A percentile compares a stretch with the other conserved stretches of the same genome.
phyloP scores from a whole-genome alignment of 2,329 filamentous ascomycete genomes.

The Cryphonectria parasitica region DNA sequence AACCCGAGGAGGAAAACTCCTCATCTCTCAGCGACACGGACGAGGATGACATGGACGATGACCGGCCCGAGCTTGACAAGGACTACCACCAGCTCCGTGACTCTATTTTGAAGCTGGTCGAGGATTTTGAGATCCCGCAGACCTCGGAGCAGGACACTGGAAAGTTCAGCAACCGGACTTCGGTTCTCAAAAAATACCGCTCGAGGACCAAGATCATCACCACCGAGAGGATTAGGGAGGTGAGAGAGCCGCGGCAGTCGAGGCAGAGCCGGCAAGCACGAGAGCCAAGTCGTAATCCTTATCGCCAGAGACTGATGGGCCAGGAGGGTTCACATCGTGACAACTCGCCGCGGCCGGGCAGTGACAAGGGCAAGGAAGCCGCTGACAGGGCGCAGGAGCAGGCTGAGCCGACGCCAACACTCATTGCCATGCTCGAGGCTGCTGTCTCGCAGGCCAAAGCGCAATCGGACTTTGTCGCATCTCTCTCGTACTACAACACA shows the following conservation, averaged over 20 bases:
- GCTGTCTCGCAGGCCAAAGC: conserved; percentile 78
- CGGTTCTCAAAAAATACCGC: conserved; percentile 61
- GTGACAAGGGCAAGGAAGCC: conserved; percentile 38
- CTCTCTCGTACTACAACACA: conserved; percentile 85
- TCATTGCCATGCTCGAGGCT: conserved; percentile 75
- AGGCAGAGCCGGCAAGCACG: conserved; percentile 13
- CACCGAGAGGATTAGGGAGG: conserved; percentile 41
- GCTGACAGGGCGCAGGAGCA: conserved; percentile 42
- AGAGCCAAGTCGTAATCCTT: conserved; percentile 62
- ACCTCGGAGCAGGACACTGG: conserved; percentile 63
- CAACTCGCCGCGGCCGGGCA: conserved; percentile 16
- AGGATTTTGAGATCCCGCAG: conserved; percentile 80
- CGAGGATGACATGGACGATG: conserved; percentile 62
- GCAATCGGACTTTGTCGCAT: conserved; percentile 80
- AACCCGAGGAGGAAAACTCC: conserved; percentile 64
- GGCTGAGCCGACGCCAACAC: conserved; percentile 52
- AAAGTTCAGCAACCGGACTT: conserved; percentile 72
- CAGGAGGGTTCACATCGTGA: conserved; percentile 36
- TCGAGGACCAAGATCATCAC: conserved; percentile 63
- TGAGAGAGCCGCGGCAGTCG: conserved; percentile 10
- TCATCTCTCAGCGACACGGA: conserved; percentile 62
- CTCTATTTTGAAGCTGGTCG: conserved; percentile 77
- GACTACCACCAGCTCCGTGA: conserved; percentile 82
- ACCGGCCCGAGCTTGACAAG: conserved; percentile 69
- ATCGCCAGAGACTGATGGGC: conserved; percentile 41